Conservation (phyloP, 1,284 basidiomycete genomes). For the Tausonia pullulans region DNA sequence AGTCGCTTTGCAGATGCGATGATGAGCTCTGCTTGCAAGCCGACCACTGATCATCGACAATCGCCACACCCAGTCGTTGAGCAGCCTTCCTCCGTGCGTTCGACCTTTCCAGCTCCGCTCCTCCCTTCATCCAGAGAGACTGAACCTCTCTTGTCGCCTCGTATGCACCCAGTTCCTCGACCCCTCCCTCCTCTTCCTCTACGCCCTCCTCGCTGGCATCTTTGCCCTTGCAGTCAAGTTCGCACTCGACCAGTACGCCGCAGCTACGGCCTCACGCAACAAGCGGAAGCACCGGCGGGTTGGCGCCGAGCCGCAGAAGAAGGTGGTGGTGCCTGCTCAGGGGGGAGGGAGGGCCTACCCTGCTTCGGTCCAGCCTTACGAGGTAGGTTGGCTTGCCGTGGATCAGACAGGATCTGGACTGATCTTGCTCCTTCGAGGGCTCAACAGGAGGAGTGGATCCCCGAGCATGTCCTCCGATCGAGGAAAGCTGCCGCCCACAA, state of each 20-base stretch:
- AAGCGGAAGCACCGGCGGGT: background rate
- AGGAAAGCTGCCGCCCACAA: background rate
- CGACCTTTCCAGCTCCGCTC: background rate
- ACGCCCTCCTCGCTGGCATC: background rate
- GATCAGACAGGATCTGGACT: background rate
- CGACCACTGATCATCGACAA: background rate
- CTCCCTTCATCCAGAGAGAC: background rate
- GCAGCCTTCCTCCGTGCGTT: background rate
- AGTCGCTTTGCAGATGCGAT: no score
- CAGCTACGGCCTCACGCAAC: background rate
- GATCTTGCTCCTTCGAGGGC: background rate
- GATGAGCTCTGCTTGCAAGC: no score
- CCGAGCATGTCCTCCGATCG: background rate
- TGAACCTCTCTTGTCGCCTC: background rate
- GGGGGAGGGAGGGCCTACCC: background rate
- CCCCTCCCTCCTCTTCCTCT: conserved; percentile 5
- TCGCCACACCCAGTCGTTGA: background rate
- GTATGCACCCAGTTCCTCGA: background rate
- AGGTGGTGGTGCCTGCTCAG: background rate
- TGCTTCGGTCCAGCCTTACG: background rate
- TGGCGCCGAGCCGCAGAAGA: no score
- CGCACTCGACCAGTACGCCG: background rate
- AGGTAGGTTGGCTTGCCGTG: background rate
- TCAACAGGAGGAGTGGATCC: conserved; percentile 5
- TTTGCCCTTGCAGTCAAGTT: background rate